phyloP scores from a whole-genome alignment of 148 eudicot species.

The Amaranthus cruentus region DNA sequence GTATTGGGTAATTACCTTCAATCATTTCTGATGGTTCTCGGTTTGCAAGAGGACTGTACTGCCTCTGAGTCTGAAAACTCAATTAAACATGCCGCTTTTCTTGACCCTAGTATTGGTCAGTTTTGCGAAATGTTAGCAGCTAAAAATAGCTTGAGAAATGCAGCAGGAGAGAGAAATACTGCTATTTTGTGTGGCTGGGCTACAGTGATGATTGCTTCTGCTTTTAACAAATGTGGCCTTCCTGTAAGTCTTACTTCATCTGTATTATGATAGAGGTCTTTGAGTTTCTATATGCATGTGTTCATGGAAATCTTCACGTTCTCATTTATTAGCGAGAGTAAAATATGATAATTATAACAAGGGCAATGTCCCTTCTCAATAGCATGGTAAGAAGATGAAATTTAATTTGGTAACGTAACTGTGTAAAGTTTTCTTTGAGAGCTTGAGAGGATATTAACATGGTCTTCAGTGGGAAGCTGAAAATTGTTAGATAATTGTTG shows the following conservation, averaged over 20 bases:
- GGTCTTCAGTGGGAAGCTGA: background rate
- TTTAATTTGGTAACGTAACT: background rate
- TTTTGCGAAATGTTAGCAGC: slow-evolving; percentile 74
- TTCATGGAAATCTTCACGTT: background rate
- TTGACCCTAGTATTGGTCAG: slow-evolving; percentile 85
- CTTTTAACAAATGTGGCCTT: slow-evolving; percentile 72
- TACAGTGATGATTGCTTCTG: slow-evolving; percentile 52
- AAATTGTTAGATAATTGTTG: background rate
- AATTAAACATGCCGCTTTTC: slow-evolving; percentile 41
- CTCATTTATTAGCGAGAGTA: background rate
- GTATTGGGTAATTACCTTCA: slow-evolving; percentile 58
- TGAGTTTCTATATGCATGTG: slow-evolving; percentile 2
- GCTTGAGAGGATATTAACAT: background rate
- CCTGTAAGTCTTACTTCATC: slow-evolving; percentile 57
- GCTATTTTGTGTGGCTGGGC: slow-evolving; percentile 69
- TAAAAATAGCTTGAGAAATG: slow-evolving; percentile 71
- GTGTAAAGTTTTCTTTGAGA: background rate
- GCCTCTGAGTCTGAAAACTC: slow-evolving; percentile 30
- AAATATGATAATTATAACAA: background rate
- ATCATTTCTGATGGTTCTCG: slow-evolving; percentile 57
- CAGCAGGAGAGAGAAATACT: slow-evolving; percentile 74
- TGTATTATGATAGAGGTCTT: slow-evolving; percentile 5
- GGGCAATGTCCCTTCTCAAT: background rate
- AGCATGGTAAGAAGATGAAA: background rate
- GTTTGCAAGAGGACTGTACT: slow-evolving; percentile 36